Evolutionary conservation across 1,284 basidiomycete species (phyloP), one percentile per base, ranked within the genome.

Genomic region (Ustilago tritici): DNA sequence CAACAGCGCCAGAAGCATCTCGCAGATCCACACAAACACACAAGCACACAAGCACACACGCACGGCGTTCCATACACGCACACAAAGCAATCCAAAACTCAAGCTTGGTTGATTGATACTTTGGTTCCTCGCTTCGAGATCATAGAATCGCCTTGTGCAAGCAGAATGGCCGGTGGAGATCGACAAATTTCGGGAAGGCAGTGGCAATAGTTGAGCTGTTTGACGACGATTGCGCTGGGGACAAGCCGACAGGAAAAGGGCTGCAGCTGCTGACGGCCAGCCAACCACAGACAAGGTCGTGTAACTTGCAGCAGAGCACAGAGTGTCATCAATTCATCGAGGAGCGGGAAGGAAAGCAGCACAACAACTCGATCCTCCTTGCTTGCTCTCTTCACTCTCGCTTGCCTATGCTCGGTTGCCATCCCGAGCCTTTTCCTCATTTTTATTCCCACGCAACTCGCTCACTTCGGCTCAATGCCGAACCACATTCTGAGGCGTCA

Each of bases 1-100:
- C 28, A 32, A 52, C 54, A 56, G 38, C 10, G 54, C 54, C 53
- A 40, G 17, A 54, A 55, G 41, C 55, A 58, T 50, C n/a, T 59
- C 36, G 69, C 69, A 71, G 69, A 71, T 71, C 69, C 55, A 49
- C 38, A 41, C 54, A 14, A 40, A 38, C 50, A 34, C 38, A 40
- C 11, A 40, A 10, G 15, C 36, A 63, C 69, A 71, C 63, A 71
- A 65, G 63, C 55, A 49, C 38, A 41, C 54, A 12, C 10, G 54
- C 38, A 38, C 49, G 23, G n/a, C 38, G 11, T 55, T 23, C 12
- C 28, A 14, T 8, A 15, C 49, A 50, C 11, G 23, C 8, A 49
- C n/a, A 49, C 46, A 19, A 14, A 50, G 28, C 4, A 32, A 40
- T 10, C 10, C 10, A 17, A 17, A 10, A 23, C 31, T 5, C 28